Base-by-base conservation (phyloP, 176 grass and related monocot genomes). In the Musa troglodytarum region DNA sequence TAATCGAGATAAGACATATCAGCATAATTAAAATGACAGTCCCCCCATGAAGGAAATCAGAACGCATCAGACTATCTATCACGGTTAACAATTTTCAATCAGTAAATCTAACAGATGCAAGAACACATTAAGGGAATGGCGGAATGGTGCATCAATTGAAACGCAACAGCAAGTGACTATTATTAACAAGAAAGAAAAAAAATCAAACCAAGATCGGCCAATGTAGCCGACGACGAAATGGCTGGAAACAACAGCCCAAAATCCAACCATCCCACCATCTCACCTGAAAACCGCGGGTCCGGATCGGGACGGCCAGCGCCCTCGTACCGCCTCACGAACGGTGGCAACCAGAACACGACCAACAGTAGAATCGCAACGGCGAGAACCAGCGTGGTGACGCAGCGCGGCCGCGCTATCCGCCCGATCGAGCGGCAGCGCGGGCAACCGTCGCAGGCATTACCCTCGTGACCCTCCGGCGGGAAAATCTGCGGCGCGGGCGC, bases 341-440 rank as follows among this genome's bases (percentile, higher is more conserved):
- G 92, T 59, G 83, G 89, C 50, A 96, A 63, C 89, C 85, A 86
- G 85, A 96, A 92, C 50, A 88, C 65, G 29, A 76, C 89, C 65
- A 83, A 86, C 52, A 96, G 81, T 58, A 81, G 49, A 65, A 92
- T 81, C 53, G 85, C 87, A 13, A 74, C 75, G 57, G 85, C 80
- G 76, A 96, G 81, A 49, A 92, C 57, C 63, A 92, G 77, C 72
- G 81, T 81, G 50, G 81, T 78, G 24, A 83, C 65, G 80, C 92
- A 96, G 74, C 86, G 89, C 65, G 28, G 82, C 69, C 85, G 79
- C 72, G 84, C 87, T n/a, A 80, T 68, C 50, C 68, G 28, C 17
- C 80, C 65, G 66, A 69, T 69, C 29, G 34, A 54, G 22, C 71
- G 14, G 77, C 84, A 85, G 11, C 78, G 56, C 78, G 9, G 14